phyloP scores from a whole-genome alignment of 2,329 filamentous ascomycete species.

The Fusarium sambucinum region DNA sequence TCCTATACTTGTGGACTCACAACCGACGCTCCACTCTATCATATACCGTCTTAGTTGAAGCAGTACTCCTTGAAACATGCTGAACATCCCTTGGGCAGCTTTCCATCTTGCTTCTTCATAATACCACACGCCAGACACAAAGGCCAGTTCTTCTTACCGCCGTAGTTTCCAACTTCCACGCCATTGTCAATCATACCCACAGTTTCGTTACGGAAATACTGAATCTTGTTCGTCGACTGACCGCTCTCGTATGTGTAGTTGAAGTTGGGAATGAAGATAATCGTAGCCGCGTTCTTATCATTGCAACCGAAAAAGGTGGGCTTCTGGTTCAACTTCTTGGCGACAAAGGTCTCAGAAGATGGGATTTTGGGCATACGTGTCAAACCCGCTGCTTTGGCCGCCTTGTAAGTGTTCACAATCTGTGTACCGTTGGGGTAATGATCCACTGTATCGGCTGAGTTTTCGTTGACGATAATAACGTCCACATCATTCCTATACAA shows the following conservation, averaged over 20 bases:
- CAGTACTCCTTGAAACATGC: constrained; percentile 14
- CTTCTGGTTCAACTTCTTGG: constrained; percentile 10
- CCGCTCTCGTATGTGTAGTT: constrained; percentile 17
- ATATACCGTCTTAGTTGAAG: neutral
- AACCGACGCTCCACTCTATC: neutral
- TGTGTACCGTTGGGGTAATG: constrained; percentile 6
- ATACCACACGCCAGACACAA: constrained; percentile 11
- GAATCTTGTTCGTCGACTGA: constrained; percentile 8
- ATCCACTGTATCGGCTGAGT: constrained; percentile 3
- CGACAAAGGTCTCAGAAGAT: constrained; percentile 6
- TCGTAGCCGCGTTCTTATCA: neutral
- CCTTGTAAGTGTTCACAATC: constrained; percentile 14
- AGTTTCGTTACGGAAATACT: constrained; percentile 5
- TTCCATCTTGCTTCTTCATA: constrained; percentile 5
- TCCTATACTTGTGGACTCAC: no score
- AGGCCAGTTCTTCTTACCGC: constrained; percentile 12
- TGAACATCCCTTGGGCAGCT: neutral
- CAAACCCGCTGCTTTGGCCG: neutral
- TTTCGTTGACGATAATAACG: constrained; percentile 19
- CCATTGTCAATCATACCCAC: constrained; percentile 14
- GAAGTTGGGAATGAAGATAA: constrained; percentile 17
- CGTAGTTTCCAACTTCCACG: constrained; percentile 12
- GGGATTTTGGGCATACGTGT: constrained; percentile 12
- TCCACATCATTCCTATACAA: constrained; percentile 5
- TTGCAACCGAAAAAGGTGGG: constrained; percentile 9